Percentiles rank a stretch among this genome's conserved stretches.
These are phyloP conservation scores for Zygoascus bituminiphila DNA, from an alignment of 805 yeast species.

Conservation along the genomic window DNA sequence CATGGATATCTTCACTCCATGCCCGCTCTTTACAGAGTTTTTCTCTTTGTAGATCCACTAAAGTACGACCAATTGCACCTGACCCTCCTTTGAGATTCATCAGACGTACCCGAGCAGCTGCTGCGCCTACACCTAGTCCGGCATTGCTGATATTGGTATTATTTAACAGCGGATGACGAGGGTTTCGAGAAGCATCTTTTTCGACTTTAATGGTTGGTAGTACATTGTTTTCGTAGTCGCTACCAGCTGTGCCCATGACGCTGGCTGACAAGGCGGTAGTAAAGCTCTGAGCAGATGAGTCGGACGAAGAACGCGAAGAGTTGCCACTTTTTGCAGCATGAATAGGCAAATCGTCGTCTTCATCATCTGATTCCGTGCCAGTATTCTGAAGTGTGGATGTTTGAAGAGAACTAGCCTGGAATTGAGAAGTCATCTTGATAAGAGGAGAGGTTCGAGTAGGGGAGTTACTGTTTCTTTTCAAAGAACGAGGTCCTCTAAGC, in stretches of 20 bases:
- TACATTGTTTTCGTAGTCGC: not conserved
- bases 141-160: not conserved
- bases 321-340: not conserved
- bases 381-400: not conserved
- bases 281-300: not conserved
- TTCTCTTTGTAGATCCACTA: not conserved
- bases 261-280: slow-evolving; percentile 1
- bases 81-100: slow-evolving; percentile 25
- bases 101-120: slow-evolving; percentile 24
- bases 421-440: not conserved
- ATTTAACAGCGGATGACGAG: not conserved
- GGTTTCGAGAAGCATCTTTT: slow-evolving; percentile 5
- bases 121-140: slow-evolving; percentile 24
- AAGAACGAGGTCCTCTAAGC: slow-evolving; percentile 6
- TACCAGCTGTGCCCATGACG: not conserved
- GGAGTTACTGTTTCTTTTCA: not conserved
- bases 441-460: not conserved
- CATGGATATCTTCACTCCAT: slow-evolving; percentile 21
- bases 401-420: not conserved
- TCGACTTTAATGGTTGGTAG: not conserved
- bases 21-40: slow-evolving; percentile 1
- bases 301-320: not conserved
- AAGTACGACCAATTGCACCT: slow-evolving; percentile 23
- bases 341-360: not conserved
- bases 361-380: not conserved